phyloP scores from a whole-genome alignment of 371 early-diverging fungal genomes.

The Mortierella sp. region DNA sequence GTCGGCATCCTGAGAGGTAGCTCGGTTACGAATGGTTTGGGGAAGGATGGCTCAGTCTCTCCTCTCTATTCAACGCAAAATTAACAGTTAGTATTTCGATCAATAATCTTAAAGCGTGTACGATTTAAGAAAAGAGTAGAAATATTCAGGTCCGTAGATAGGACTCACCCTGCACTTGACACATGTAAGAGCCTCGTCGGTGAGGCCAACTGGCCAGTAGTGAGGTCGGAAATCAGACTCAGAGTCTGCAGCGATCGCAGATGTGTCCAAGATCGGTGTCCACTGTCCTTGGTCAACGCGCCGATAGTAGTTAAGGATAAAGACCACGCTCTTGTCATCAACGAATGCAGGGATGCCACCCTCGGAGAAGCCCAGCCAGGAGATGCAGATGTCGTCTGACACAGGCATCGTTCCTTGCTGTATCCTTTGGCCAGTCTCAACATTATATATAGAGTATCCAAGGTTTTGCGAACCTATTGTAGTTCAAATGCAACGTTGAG shows the following conservation, averaged over 20 bases:
- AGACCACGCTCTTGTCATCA: conserved; percentile 76
- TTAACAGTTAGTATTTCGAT: no score
- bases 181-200: conserved; percentile 70
- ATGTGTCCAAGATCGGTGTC: conserved; percentile 80
- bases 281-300: conserved; percentile 73
- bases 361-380: conserved; percentile 91
- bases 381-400: conserved; percentile 67
- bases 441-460: conserved; percentile 75
- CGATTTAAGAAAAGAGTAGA: no score
- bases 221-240: conserved; percentile 57
- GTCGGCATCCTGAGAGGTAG: conserved; percentile 80
- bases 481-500: no score
- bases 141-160: no score
- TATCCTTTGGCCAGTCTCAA: conserved; percentile 66
- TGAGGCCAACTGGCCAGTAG: conserved; percentile 85
- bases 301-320: conserved; percentile 68
- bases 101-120: no score
- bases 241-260: conserved; percentile 42
- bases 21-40: conserved; percentile 80
- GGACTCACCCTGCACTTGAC: conserved; percentile 68
- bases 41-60: conserved; percentile 76
- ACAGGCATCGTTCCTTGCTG: conserved; percentile 75
- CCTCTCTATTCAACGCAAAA: conserved; percentile 51
- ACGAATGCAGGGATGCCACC: conserved; percentile 75
- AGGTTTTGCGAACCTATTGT: conserved; percentile 67